Conservation (phyloP, 352 stramenopile species). For the Phytophthora ramorum region DNA sequence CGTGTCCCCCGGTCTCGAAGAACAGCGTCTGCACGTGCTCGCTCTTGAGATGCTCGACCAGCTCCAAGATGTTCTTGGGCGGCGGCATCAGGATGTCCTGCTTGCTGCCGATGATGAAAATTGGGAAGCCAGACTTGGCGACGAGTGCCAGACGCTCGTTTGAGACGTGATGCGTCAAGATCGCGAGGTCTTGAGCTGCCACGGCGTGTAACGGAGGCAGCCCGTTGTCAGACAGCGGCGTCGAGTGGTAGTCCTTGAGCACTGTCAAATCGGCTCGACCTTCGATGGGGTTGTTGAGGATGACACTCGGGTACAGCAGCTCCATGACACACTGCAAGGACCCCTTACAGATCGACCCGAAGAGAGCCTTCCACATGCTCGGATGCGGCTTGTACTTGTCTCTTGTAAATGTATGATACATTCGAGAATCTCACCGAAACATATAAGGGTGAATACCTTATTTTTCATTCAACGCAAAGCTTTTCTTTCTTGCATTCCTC, state of each 20-base stretch:
- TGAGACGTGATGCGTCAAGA: slow-evolving; percentile 57
- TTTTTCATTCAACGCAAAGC: too few relatives aligned
- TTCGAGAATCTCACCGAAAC: too few relatives aligned
- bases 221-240: slow-evolving; percentile 24
- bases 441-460: too few relatives aligned
- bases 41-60: slow-evolving; percentile 35
- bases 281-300: slow-evolving; percentile 34
- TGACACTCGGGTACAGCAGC: slow-evolving; percentile 36
- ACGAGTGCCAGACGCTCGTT: slow-evolving; percentile 50
- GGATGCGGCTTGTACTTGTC: slow-evolving; percentile 28
- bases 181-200: slow-evolving; percentile 53
- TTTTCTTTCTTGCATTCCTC: too few relatives aligned
- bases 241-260: slow-evolving; percentile 45
- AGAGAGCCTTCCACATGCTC: slow-evolving; percentile 36
- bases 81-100: slow-evolving; percentile 60
- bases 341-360: slow-evolving; percentile 26
- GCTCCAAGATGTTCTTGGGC: slow-evolving; percentile 35
- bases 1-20: slow-evolving; percentile 43
- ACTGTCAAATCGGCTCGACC: slow-evolving; percentile 34
- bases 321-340: slow-evolving; percentile 38
- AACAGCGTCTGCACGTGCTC: slow-evolving; percentile 39
- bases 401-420: too few relatives aligned
- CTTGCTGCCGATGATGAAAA: slow-evolving; percentile 54
- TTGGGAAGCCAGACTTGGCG: slow-evolving; percentile 45
- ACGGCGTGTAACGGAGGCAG: slow-evolving; percentile 38